Evolutionary conservation across 352 stramenopile genomes (phyloP).

Genomic region (Globisporangium perplexum): DNA sequence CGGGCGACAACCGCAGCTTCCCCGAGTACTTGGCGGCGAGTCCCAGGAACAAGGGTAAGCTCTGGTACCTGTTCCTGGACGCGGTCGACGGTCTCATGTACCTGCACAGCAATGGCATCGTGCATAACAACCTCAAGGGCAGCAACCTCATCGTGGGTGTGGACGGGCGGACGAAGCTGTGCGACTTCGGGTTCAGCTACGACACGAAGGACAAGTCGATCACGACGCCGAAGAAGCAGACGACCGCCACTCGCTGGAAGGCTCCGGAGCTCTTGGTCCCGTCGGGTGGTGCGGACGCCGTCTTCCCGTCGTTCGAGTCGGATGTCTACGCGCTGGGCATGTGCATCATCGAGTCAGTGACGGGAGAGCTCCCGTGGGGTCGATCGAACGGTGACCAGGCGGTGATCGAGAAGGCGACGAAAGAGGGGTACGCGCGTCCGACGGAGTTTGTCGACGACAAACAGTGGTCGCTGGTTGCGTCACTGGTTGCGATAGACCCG

Average conservation of each 20-base stretch:
- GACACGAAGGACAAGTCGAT: background rate
- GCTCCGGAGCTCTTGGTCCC: slow-evolving; percentile 16
- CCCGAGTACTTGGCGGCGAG: slow-evolving; percentile 22
- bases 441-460: background rate
- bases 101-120: slow-evolving; percentile 46
- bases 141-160: slow-evolving; percentile 25
- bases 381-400: slow-evolving; percentile 18
- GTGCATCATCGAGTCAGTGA: slow-evolving; percentile 38
- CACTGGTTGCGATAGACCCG: background rate
- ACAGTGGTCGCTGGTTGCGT: background rate
- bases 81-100: slow-evolving; percentile 40
- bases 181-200: slow-evolving; percentile 22
- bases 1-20: slow-evolving; percentile 25
- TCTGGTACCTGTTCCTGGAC: slow-evolving; percentile 29
- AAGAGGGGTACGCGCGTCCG: slow-evolving; percentile 2
- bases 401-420: slow-evolving; percentile 14
- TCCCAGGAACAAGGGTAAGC: slow-evolving; percentile 8
- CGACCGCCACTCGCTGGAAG: slow-evolving; percentile 18
- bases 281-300: background rate
- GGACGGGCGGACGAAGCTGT: slow-evolving; percentile 23
- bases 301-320: slow-evolving; percentile 13
- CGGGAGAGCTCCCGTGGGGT: slow-evolving; percentile 23
- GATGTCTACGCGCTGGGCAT: slow-evolving; percentile 35
- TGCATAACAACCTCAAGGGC: slow-evolving; percentile 85
- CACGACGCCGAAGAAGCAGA: slow-evolving; percentile 1